Percentiles rank a stretch among this genome's conserved stretches.
Evolutionary conservation across 495 filamentous ascomycete genomes (phyloP).

Genomic region (Penicillium lagena): DNA sequence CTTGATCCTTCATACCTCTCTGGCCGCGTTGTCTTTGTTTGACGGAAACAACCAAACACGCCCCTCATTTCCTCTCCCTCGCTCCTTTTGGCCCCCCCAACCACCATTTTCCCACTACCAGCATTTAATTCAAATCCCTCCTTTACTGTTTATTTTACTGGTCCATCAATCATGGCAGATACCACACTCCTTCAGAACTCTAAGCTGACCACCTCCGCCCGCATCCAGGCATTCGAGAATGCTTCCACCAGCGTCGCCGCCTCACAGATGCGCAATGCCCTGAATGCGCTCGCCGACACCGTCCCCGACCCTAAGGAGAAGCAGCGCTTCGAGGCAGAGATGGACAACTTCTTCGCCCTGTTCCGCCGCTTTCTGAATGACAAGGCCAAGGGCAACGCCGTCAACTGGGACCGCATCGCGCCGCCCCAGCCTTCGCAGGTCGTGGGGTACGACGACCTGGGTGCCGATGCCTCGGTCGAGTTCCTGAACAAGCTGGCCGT

Average conservation of each 20-base stretch:
- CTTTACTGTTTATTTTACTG: not conserved
- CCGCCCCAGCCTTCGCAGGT: conserved; percentile 89
- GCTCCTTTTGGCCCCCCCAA: too few species aligned
- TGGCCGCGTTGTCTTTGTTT: not conserved
- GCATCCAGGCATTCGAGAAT: conserved; percentile 89
- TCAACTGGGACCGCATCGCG: conserved; percentile 94
- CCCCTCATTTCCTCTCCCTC: too few species aligned
- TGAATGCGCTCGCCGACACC: conserved; percentile 86
- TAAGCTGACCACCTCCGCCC: conserved; percentile 10
- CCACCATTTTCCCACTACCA: too few species aligned
- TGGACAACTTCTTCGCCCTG: conserved; percentile 99
- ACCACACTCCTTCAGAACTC: not conserved
- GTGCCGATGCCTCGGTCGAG: conserved; percentile 78
- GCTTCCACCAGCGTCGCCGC: conserved; percentile 96
- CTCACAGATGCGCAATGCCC: conserved; percentile 96
- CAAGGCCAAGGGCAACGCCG: conserved; percentile 92
- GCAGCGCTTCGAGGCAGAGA: conserved; percentile 95
- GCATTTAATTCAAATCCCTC: too few species aligned
- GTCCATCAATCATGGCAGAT: conserved; percentile 1
- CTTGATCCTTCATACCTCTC: not conserved
- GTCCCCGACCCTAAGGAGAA: conserved; percentile 77
- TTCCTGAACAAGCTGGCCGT: conserved; percentile 98
- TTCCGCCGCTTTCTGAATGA: conserved; percentile 98
- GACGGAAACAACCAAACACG: not conserved
- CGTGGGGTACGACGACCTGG: conserved; percentile 81